phyloP scores from a whole-genome alignment of 2,329 filamentous ascomycete genomes.

The Paecilomyces fulvus region DNA sequence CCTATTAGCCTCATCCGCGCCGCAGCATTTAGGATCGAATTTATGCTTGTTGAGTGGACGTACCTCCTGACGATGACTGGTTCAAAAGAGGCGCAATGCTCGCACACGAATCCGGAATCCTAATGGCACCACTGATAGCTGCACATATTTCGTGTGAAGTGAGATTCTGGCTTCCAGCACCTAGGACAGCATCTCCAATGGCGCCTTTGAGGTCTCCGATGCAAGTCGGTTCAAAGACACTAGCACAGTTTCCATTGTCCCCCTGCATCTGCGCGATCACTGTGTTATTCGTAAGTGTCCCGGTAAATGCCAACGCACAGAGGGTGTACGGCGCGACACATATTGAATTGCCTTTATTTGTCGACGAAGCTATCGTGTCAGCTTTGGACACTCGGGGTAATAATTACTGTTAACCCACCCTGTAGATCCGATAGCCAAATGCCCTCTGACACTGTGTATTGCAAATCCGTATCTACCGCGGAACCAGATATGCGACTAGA shows the following conservation, averaged over 20 bases:
- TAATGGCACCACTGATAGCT: not conserved
- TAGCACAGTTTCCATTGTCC: not conserved
- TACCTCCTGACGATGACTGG: not conserved
- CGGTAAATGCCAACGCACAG: not conserved
- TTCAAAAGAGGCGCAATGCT: not conserved
- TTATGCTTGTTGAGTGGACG: not conserved
- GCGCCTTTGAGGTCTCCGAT: constrained; percentile 1
- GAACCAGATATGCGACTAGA: not conserved
- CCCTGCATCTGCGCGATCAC: constrained; percentile 1
- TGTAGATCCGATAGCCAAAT: not conserved
- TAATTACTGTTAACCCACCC: not conserved
- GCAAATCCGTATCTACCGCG: not conserved
- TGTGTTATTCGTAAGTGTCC: not conserved
- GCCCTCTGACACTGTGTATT: not conserved
- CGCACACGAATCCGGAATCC: not conserved
- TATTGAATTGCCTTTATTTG: not conserved
- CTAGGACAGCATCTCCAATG: not conserved
- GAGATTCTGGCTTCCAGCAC: not conserved
- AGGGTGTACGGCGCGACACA: not conserved
- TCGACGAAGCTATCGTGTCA: not conserved
- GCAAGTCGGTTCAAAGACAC: not conserved
- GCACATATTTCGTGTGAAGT: not conserved
- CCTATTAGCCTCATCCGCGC: not conserved
- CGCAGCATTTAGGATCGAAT: no score
- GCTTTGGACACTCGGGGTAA: no score